Evolutionary conservation across 2,329 filamentous ascomycete genomes (phyloP).

Genomic region (Ascomycota sp.): DNA sequence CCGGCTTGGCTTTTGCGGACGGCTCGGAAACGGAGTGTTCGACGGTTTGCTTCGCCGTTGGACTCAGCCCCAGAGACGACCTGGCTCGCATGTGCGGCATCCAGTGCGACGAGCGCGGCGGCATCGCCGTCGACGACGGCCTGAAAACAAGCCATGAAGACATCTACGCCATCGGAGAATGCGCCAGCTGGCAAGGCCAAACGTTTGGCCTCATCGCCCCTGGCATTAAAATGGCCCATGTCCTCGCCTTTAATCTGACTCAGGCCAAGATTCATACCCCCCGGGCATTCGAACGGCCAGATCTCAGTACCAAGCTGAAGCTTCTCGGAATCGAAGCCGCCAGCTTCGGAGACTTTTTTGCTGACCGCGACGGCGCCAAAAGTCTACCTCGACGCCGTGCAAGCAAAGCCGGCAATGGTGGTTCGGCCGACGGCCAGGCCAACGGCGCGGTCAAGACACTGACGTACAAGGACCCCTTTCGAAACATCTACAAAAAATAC

Average conservation of each 20-base stretch:
- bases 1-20: slow-evolving; percentile 59
- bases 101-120: slow-evolving; percentile 46
- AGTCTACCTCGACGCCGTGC: slow-evolving; percentile 39
- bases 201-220: slow-evolving; percentile 78
- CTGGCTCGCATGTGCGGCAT: slow-evolving; percentile 49
- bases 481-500: slow-evolving; percentile 82
- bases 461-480: slow-evolving; percentile 74
- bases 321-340: slow-evolving; percentile 76
- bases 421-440: background rate
- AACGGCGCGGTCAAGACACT: slow-evolving; percentile 44
- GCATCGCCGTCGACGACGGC: slow-evolving; percentile 46
- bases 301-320: slow-evolving; percentile 81
- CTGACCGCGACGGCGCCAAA: slow-evolving; percentile 62
- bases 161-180: slow-evolving; percentile 78
- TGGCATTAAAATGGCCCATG: slow-evolving; percentile 79
- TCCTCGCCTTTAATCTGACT: slow-evolving; percentile 76
- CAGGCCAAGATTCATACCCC: slow-evolving; percentile 51
- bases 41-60: slow-evolving; percentile 76
- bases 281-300: slow-evolving; percentile 54
- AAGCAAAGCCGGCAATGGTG: slow-evolving; percentile 7
- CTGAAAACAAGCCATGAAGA: slow-evolving; percentile 47
- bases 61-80: slow-evolving; percentile 60
- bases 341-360: slow-evolving; percentile 85
- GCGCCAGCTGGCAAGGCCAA: slow-evolving; percentile 70
- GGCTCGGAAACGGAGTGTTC: slow-evolving; percentile 55